Evolutionary conservation across 768 basidiomycete species (phyloP).

Genomic region (Imleria badia): DNA sequence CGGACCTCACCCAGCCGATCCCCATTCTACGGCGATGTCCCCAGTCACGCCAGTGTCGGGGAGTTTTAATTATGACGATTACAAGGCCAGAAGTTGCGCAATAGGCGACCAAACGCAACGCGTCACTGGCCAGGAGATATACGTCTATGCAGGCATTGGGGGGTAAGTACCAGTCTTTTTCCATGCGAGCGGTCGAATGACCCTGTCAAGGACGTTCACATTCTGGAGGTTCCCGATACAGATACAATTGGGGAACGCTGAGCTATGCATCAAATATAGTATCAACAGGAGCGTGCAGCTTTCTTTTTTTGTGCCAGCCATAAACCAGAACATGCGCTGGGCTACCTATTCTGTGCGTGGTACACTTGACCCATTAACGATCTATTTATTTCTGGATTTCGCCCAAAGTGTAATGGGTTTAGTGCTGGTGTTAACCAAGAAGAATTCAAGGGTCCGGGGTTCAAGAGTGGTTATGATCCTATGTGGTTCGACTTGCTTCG

Average conservation of each 20-base stretch:
- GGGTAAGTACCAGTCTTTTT: slow-evolving; percentile 40
- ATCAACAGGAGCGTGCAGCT: slow-evolving; percentile 79
- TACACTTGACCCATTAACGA: not conserved
- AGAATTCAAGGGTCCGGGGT: slow-evolving; percentile 81
- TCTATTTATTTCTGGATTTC: not conserved
- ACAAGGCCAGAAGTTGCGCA: slow-evolving; percentile 19
- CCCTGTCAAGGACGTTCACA: slow-evolving; percentile 64
- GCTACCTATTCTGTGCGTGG: slow-evolving; percentile 77
- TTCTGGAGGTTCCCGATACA: slow-evolving; percentile 94
- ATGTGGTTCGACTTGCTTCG: slow-evolving; percentile 92
- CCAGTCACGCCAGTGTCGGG: slow-evolving; percentile 11
- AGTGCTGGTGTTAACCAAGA: slow-evolving; percentile 88
- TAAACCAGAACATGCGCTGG: slow-evolving; percentile 84
- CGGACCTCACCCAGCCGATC: slow-evolving; percentile 74
- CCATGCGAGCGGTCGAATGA: not conserved
- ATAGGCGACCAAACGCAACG: slow-evolving; percentile 38
- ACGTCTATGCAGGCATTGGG: slow-evolving; percentile 57
- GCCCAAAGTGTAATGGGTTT: slow-evolving; percentile 77
- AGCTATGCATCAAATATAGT: slow-evolving; percentile 78
- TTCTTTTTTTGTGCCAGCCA: slow-evolving; percentile 81
- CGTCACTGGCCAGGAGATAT: slow-evolving; percentile 67
- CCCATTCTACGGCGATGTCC: slow-evolving; percentile 49
- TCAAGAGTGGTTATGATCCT: slow-evolving; percentile 80
- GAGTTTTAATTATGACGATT: slow-evolving; percentile 4
- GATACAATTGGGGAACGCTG: slow-evolving; percentile 66